Evolutionary conservation across 305 asterid species (phyloP).

Genomic region (Fraxinus sp.): DNA sequence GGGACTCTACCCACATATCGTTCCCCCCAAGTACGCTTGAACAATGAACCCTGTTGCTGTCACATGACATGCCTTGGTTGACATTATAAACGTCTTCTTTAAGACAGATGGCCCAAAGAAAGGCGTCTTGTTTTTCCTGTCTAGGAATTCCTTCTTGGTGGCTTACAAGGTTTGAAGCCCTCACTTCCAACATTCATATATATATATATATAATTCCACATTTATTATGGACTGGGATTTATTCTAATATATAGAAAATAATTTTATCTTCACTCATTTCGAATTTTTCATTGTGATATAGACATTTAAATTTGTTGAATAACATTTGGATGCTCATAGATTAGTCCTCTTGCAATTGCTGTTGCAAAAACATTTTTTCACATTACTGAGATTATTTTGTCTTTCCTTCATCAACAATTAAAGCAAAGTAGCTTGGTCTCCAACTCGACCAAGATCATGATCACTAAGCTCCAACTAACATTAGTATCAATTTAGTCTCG

Average conservation of each 20-base stretch:
- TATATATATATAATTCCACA: background rate
- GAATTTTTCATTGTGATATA: background rate
- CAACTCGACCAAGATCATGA: constrained; percentile 84
- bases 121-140: background rate
- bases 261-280: background rate
- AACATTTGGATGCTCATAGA: background rate
- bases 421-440: constrained; percentile 83
- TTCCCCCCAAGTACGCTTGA: constrained; percentile 38
- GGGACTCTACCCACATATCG: constrained; percentile 69
- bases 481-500: constrained; percentile 52
- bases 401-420: constrained; percentile 50
- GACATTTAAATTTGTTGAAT: background rate
- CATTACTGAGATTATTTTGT: background rate
- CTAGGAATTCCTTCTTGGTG: background rate
- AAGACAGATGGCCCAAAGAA: background rate
- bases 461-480: constrained; percentile 74
- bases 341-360: background rate
- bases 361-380: background rate
- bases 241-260: background rate
- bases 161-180: background rate
- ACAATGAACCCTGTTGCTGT: background rate
- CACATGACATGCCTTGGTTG: background rate
- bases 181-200: background rate
- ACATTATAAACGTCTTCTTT: background rate
- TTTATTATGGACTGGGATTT: background rate